A percentile compares a stretch with the other conserved stretches of the same genome.
Evolutionary conservation across 148 eudicot genomes (phyloP).

Genomic region (Silene latifolia): DNA sequence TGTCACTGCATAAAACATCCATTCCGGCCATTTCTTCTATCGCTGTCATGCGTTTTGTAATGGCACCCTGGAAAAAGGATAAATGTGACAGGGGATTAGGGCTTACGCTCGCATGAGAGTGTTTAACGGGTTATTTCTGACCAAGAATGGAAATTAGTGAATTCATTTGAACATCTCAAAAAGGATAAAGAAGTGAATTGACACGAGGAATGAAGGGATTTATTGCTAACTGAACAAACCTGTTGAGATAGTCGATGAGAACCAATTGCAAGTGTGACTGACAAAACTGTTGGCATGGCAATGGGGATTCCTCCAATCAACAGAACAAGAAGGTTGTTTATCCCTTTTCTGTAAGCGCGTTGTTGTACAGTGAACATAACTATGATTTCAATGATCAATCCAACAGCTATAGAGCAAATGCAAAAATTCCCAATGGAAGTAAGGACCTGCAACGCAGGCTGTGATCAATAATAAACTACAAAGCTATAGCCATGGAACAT

Average conservation of each 20-base stretch:
- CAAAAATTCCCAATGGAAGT: conserved; percentile 80
- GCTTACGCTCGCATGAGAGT: no score
- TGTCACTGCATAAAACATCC: conserved; percentile 82
- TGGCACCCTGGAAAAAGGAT: conserved; percentile 60
- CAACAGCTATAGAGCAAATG: conserved; percentile 72
- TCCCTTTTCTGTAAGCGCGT: conserved; percentile 59
- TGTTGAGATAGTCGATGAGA: conserved; percentile 76
- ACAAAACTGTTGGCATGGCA: conserved; percentile 83
- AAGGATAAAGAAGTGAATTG: not conserved
- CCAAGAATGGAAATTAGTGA: no score
- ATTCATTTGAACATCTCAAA: no score
- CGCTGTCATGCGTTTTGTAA: conserved; percentile 81
- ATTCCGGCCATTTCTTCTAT: conserved; percentile 90
- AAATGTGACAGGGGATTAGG: no score
- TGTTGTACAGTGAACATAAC: conserved; percentile 65
- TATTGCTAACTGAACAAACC: conserved; percentile 31
- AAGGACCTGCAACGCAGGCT: conserved; percentile 46
- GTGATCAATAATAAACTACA: conserved; percentile 4
- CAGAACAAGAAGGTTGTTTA: conserved; percentile 75
- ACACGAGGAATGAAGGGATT: not conserved
- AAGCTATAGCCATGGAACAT: not conserved
- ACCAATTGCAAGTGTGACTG: conserved; percentile 77
- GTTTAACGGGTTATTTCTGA: no score
- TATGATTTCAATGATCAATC: conserved; percentile 62
- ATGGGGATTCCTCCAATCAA: conserved; percentile 84